phyloP scores from a whole-genome alignment of 345 rosid genomes.

The Lumnitzera racemosa region DNA sequence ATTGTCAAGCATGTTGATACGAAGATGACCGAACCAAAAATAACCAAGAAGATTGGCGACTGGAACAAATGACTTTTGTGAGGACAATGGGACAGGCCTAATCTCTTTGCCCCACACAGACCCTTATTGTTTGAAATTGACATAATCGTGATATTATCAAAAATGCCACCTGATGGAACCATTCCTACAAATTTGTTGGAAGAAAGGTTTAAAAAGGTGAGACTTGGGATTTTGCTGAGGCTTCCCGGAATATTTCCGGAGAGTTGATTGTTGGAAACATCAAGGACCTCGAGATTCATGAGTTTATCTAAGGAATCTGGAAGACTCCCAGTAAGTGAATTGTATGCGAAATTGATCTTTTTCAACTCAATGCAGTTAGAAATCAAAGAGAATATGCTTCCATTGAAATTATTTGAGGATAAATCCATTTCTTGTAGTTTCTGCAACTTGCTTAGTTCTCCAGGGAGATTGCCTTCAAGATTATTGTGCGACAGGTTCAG shows the following conservation, averaged over 20 bases:
- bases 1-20: constrained; percentile 19
- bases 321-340: constrained; percentile 36
- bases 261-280: constrained; percentile 37
- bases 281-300: constrained; percentile 32
- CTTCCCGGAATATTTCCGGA: constrained; percentile 38
- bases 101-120: constrained; percentile 27
- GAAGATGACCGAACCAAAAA: constrained; percentile 17
- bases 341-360: constrained; percentile 28
- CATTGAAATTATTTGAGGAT: constrained; percentile 38
- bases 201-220: constrained; percentile 41
- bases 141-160: constrained; percentile 19
- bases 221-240: constrained; percentile 28
- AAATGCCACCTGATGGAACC: constrained; percentile 44
- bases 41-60: constrained; percentile 19
- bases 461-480: constrained; percentile 43
- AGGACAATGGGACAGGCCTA: constrained; percentile 23
- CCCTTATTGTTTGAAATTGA: constrained; percentile 36
- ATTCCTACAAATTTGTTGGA: constrained; percentile 34
- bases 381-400: constrained; percentile 34
- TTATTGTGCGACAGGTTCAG: constrained; percentile 39
- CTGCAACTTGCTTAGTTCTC: constrained; percentile 45
- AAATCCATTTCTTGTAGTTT: constrained; percentile 47
- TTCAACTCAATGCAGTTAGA: constrained; percentile 35
- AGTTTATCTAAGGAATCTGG: constrained; percentile 40
- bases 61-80: constrained; percentile 18